Base-by-base conservation (phyloP, 2,329 filamentous ascomycete genomes). In the Fusarium buharicum region DNA sequence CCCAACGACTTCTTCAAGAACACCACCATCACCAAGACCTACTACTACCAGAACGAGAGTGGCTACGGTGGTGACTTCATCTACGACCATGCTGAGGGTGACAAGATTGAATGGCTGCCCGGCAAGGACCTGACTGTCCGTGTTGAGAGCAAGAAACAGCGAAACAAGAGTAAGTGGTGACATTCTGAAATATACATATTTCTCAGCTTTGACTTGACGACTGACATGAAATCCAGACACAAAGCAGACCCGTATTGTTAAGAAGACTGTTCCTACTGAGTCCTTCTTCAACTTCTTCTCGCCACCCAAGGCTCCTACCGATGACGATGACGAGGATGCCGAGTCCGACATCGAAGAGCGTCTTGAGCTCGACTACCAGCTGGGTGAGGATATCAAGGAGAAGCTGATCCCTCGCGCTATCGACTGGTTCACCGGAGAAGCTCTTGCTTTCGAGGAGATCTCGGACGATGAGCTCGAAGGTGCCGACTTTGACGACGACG, bases 241-340 rank as follows among this genome's bases (percentile, higher is more conserved):
- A 70, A 99, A 99, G 84, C 95, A 99, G 79, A 99, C 95, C 61
- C 92, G 95, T 68, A 92, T 99, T 69, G 93, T 99, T 69, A 98
- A 98, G 89, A 97, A 97, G 84, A 97, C 94, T 2, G 95, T 99
- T 41, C 95, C 95, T 33, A 98, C 94, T 55, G 95, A 97, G 78
- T 98, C 95, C 3, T 99, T 99, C 85, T 93, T 93, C 87, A 97
- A 97, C 85, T 97, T 97, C 87, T 99, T 99, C 84, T 93, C 93
- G 50, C 95, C 95, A 22, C 96, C 95, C 41, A 92, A 92, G 80
- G 90, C 92, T 59, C 95, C 92, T 24, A 84, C 82, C 45, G 90
- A 92, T 45, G 80, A 82, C 13, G 74, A 87, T 37, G 90, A 94
- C 62, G 90, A 87, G 31, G 90, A 94, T 67, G 88, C 90, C 59